phyloP scores from a whole-genome alignment of 306 rosid species.

The Cucurbita moschata region DNA sequence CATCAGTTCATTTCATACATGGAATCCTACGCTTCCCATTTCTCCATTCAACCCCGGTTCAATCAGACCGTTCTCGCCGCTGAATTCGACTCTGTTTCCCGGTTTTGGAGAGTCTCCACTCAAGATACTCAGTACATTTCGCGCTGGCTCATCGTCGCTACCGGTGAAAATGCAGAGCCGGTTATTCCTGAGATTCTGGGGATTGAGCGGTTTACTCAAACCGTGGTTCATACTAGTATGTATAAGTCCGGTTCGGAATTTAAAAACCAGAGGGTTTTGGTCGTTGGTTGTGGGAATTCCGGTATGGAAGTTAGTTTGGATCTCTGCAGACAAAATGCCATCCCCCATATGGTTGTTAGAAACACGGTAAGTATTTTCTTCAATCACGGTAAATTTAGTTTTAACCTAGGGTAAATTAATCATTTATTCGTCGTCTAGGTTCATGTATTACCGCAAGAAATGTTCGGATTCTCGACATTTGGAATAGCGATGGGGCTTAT shows the following conservation, averaged over 20 bases:
- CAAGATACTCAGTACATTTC: conserved; percentile 32
- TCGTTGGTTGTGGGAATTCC: conserved; percentile 93
- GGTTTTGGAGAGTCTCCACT: conserved; percentile 51
- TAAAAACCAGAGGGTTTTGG: conserved; percentile 46
- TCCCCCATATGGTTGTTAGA: conserved; percentile 71
- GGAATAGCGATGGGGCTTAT: conserved; percentile 58
- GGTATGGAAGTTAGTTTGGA: conserved; percentile 99
- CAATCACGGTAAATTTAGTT: not conserved
- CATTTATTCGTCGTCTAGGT: conserved; percentile 22
- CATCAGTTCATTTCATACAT: conserved; percentile 66
- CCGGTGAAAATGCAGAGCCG: conserved; percentile 94
- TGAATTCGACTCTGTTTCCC: conserved; percentile 15
- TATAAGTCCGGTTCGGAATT: conserved; percentile 54
- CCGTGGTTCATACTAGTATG: conserved; percentile 37
- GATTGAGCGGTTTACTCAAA: conserved; percentile 31
- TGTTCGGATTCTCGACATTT: conserved; percentile 75
- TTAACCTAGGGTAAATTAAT: too few relatives aligned
- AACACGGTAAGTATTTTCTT: conserved; percentile 42
- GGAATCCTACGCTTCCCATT: conserved; percentile 57
- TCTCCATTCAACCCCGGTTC: conserved; percentile 48
- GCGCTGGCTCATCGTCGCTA: conserved; percentile 68
- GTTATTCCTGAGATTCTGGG: conserved; percentile 44
- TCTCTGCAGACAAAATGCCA: conserved; percentile 66
- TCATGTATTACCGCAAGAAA: conserved; percentile 80
- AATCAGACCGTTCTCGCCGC: conserved; percentile 46